Conservation (phyloP, 768 basidiomycete species). For the Termitomyces sp. region DNA sequence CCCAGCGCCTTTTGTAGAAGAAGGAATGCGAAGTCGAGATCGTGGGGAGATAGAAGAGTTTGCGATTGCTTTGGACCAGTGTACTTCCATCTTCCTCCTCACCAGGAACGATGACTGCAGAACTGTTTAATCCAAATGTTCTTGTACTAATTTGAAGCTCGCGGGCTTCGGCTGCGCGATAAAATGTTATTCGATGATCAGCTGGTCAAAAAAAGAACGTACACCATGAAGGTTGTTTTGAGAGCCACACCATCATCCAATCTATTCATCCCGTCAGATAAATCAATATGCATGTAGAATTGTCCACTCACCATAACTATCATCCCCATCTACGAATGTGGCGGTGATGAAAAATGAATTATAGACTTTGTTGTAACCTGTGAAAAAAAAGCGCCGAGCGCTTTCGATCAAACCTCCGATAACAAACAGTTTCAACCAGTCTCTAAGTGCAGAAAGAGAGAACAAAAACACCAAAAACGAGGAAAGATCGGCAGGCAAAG, state of each 20-base stretch:
- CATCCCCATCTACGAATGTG: conserved; percentile 44
- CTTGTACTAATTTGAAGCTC: conserved; percentile 47
- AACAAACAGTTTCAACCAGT: conserved; percentile 52
- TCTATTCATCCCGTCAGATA: conserved; percentile 27
- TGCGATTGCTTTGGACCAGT: conserved; percentile 18
- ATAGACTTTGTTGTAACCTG: conserved; percentile 33
- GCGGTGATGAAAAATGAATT: conserved; percentile 52
- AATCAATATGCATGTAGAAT: not conserved
- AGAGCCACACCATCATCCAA: conserved; percentile 62
- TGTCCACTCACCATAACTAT: conserved; percentile 24
- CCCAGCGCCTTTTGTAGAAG: conserved; percentile 32
- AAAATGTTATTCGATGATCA: not conserved
- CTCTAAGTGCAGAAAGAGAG: conserved; percentile 45
- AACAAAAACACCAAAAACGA: conserved; percentile 21
- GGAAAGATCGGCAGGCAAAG: conserved; percentile 15
- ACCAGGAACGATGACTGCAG: conserved; percentile 25
- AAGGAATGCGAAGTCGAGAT: conserved; percentile 31
- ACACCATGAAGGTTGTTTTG: conserved; percentile 55
- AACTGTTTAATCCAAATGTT: conserved; percentile 26
- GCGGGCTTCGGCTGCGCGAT: conserved; percentile 35
- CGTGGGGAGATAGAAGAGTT: conserved; percentile 33
- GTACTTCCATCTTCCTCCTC: conserved; percentile 22
- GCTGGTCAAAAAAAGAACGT: conserved; percentile 16
- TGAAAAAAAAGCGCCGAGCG: conserved; percentile 37
- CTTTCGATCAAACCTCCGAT: conserved; percentile 54